A percentile compares a stretch with the other conserved stretches of the same genome.
Evolutionary conservation across 768 basidiomycete species (phyloP).

Genomic region (Paxillus rubicundulus): DNA sequence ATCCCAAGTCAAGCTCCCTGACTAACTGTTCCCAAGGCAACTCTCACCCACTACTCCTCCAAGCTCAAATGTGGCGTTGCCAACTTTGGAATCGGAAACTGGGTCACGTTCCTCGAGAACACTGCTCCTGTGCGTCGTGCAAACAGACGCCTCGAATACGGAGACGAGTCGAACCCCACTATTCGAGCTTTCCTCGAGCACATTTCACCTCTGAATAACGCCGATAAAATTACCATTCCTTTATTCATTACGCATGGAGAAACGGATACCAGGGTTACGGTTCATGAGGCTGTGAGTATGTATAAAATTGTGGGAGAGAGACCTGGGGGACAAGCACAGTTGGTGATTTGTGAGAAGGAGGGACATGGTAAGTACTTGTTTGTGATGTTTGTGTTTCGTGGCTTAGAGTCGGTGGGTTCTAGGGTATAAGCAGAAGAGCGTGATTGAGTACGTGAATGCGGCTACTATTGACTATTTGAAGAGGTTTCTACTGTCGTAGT

Average conservation of each 20-base stretch:
- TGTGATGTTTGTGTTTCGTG: neutral
- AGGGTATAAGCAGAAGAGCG: constrained; percentile 44
- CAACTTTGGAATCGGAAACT: constrained; percentile 41
- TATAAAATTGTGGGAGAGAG: constrained; percentile 30
- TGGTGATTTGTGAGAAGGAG: constrained; percentile 41
- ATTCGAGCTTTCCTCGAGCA: constrained; percentile 38
- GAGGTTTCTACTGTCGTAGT: constrained; percentile 29
- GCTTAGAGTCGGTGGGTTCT: constrained; percentile 5
- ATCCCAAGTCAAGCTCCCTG: neutral
- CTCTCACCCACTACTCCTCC: constrained; percentile 40
- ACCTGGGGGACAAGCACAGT: constrained; percentile 29
- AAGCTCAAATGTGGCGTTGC: constrained; percentile 41
- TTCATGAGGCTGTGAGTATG: constrained; percentile 40
- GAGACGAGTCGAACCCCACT: constrained; percentile 38
- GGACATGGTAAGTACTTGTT: constrained; percentile 37
- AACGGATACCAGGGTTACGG: constrained; percentile 38
- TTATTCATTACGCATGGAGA: constrained; percentile 43
- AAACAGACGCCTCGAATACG: constrained; percentile 38
- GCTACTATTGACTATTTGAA: constrained; percentile 39
- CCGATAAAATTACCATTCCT: constrained; percentile 36
- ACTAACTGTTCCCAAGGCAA: constrained; percentile 27
- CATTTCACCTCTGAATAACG: constrained; percentile 40
- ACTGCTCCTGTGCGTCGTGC: constrained; percentile 38
- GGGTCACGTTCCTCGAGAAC: constrained; percentile 41
- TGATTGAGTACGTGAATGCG: constrained; percentile 42